phyloP scores from a whole-genome alignment of 140 eudicot species.

The Anethum foeniculum region DNA sequence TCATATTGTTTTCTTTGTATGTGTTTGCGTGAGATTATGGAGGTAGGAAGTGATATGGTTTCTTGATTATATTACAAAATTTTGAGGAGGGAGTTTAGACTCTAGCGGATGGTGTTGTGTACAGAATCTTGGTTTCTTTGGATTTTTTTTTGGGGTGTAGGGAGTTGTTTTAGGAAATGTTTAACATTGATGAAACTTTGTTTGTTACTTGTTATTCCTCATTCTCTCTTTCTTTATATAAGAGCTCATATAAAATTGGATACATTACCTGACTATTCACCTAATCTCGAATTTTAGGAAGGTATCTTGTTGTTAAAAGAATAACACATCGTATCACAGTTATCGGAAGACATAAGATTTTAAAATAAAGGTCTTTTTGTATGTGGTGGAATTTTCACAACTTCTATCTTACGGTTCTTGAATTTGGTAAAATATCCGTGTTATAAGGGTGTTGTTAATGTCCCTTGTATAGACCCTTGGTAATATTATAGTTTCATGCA shows the following conservation, averaged over 20 bases:
- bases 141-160: neutral
- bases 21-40: neutral
- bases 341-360: neutral
- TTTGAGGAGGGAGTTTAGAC: neutral
- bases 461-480: neutral
- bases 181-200: too few relatives aligned
- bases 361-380: neutral
- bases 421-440: neutral
- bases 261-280: neutral
- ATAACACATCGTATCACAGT: neutral
- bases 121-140: neutral
- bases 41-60: neutral
- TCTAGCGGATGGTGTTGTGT: neutral
- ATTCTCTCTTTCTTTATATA: neutral
- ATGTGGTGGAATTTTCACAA: neutral
- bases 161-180: neutral
- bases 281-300: neutral
- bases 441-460: neutral
- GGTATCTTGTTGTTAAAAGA: neutral
- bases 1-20: neutral
- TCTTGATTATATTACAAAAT: neutral
- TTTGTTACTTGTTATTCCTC: neutral
- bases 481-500: neutral
- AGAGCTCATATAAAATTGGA: neutral
- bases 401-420: neutral